Conservation (phyloP, 306 rosid species). For the Malus orientalis region DNA sequence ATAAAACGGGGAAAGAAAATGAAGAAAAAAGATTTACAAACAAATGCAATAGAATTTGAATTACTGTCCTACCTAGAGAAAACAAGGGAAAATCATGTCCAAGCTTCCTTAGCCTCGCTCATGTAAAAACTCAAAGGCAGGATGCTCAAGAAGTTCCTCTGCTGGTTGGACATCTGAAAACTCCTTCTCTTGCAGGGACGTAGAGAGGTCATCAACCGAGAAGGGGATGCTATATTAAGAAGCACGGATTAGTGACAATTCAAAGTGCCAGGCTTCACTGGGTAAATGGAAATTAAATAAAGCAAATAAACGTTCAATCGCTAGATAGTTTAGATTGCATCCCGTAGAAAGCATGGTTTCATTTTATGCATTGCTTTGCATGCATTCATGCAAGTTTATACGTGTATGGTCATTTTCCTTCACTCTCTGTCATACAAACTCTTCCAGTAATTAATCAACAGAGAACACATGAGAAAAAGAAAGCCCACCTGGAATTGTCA, state of each 20-base stretch:
- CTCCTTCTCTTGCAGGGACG: constrained; percentile 74
- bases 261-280: neutral
- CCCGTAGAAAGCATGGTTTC: neutral
- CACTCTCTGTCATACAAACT: neutral
- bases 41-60: constrained; percentile 36
- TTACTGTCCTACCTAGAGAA: constrained; percentile 26
- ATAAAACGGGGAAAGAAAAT: constrained; percentile 12
- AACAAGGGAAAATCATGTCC: constrained; percentile 17
- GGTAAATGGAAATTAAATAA: neutral
- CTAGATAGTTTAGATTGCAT: neutral
- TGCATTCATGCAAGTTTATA: neutral
- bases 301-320: neutral
- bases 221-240: constrained; percentile 74
- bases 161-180: constrained; percentile 80
- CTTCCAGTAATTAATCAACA: neutral
- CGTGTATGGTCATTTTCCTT: neutral
- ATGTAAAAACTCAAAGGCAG: constrained; percentile 85
- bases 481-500: constrained; percentile 82
- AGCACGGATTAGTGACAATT: neutral
- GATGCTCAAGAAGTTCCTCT: constrained; percentile 73
- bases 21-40: constrained; percentile 43
- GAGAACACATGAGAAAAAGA: neutral
- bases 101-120: constrained; percentile 65
- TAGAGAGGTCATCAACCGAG: constrained; percentile 94
- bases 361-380: neutral